A percentile compares a stretch with the other conserved stretches of the same genome.
phyloP scores from a whole-genome alignment of 1,139 yeast species.

The Kurtzmaniella quercitrusa region DNA sequence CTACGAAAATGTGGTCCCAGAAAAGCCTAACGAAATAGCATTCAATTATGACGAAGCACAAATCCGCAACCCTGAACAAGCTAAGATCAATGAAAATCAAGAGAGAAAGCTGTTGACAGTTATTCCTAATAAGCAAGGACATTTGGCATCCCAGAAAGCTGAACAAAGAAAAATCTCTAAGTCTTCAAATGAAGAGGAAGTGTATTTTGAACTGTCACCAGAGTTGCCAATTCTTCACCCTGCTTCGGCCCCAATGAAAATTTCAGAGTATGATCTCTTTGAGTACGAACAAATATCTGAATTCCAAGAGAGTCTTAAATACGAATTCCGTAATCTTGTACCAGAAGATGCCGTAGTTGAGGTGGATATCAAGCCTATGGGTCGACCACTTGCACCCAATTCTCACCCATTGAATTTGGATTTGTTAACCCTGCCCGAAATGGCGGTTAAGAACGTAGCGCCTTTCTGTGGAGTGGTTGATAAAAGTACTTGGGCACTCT shows the following conservation, averaged over 20 bases:
- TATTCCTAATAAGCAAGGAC: neutral
- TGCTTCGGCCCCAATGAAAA: neutral
- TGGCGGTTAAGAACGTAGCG: conserved; percentile 1
- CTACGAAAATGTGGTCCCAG: neutral
- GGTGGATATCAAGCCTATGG: conserved; percentile 4
- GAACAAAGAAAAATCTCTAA: neutral
- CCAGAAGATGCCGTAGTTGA: conserved; percentile 2
- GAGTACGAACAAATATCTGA: conserved; percentile 1
- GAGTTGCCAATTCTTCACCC: conserved; percentile 1
- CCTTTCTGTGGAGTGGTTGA: conserved; percentile 5
- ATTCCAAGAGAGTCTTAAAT: conserved; percentile 1
- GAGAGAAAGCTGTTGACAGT: neutral
- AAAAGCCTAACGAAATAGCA: neutral
- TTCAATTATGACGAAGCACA: neutral
- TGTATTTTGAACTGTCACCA: conserved; percentile 6
- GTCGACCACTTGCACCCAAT: conserved; percentile 4
- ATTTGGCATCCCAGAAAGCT: neutral
- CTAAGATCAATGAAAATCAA: neutral
- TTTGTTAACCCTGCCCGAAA: neutral
- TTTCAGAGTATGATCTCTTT: neutral
- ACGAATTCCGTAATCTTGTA: neutral
- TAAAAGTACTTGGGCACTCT: conserved; percentile 1
- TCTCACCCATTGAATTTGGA: conserved; percentile 2
- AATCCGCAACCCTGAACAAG: neutral
- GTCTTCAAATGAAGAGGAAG: conserved; percentile 3